phyloP scores from a whole-genome alignment of 2,329 filamentous ascomycete species.

The Scytalidium lignicola region DNA sequence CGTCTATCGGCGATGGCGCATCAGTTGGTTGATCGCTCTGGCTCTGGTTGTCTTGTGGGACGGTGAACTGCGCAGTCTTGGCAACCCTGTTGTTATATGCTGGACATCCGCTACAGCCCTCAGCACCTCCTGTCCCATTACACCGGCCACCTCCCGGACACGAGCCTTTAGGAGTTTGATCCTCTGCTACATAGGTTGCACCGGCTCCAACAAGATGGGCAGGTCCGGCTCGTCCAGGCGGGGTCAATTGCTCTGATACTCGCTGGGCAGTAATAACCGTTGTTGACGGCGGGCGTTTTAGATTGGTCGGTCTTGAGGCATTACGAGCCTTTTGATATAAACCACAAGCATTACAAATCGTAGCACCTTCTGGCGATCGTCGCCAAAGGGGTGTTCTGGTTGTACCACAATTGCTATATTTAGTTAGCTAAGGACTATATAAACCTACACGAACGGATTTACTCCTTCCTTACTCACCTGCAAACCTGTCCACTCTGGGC shows the following conservation, averaged over 20 bases:
- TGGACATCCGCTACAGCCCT: conserved; percentile 91
- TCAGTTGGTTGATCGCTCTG: conserved; percentile 23
- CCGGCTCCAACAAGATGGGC: conserved; percentile 32
- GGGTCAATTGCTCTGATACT: conserved; percentile 20
- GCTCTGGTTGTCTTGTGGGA: conserved; percentile 30
- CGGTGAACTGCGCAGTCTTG: conserved; percentile 71
- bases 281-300: conserved; percentile 68
- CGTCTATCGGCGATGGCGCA: conserved; percentile 40
- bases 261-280: conserved; percentile 25
- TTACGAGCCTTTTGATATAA: conserved; percentile 93
- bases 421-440: conserved; percentile 8
- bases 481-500: conserved; percentile 56
- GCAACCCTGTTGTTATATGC: conserved; percentile 96
- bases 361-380: conserved; percentile 84
- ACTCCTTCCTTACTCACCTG: conserved; percentile 49
- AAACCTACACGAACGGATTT: no score
- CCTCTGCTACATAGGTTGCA: conserved; percentile 72
- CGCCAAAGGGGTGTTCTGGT: conserved; percentile 93
- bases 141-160: conserved; percentile 93
- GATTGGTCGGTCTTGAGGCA: conserved; percentile 79
- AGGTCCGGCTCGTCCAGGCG: conserved; percentile 28
- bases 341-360: conserved; percentile 96
- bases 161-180: conserved; percentile 73
- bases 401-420: conserved; percentile 81
- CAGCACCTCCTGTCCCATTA: conserved; percentile 92